Percentiles rank a stretch among this genome's conserved stretches.
These are phyloP conservation scores for Acanthamoeba lugdunensis DNA, from an alignment of 208 protist genomes.

Conservation along the genomic window DNA sequence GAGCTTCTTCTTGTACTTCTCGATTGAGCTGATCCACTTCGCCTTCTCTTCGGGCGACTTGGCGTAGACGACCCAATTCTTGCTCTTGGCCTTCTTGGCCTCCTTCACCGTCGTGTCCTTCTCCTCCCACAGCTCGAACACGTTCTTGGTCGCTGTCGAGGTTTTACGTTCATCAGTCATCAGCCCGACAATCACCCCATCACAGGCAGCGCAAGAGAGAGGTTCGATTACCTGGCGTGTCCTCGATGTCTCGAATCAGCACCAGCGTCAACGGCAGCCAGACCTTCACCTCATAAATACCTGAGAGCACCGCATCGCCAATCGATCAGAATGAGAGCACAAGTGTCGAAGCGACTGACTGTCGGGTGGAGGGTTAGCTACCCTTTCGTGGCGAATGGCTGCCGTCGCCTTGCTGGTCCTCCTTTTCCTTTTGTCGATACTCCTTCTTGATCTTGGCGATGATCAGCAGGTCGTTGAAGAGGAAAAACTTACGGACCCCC, in stretches of 20 bases:
- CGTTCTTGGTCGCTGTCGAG: slow-evolving; percentile 17
- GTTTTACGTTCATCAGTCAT: background rate
- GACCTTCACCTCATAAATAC: slow-evolving; percentile 57
- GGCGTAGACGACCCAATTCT: slow-evolving; percentile 63
- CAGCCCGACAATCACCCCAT: background rate
- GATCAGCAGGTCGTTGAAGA: slow-evolving; percentile 63
- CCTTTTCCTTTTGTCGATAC: background rate
- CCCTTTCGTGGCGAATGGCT: slow-evolving; percentile 27
- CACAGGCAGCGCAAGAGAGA: background rate
- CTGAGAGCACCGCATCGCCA: background rate
- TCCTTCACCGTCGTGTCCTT: slow-evolving; percentile 5
- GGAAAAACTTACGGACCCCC: slow-evolving; percentile 19
- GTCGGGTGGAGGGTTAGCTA: background rate
- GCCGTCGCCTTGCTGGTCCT: background rate
- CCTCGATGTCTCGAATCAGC: slow-evolving; percentile 25
- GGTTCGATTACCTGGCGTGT: slow-evolving; percentile 1
- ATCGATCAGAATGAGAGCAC: background rate
- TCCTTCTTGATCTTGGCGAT: slow-evolving; percentile 64
- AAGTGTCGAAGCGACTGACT: no score
- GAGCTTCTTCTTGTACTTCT: slow-evolving; percentile 60
- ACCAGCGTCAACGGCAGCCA: slow-evolving; percentile 23
- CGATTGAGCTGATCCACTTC: slow-evolving; percentile 47
- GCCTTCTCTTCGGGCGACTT: slow-evolving; percentile 15
- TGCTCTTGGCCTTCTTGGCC: slow-evolving; percentile 26
- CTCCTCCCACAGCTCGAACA: slow-evolving; percentile 52